Evolutionary conservation across 768 basidiomycete genomes (phyloP).

Genomic region (Nevesoporus exiguus): DNA sequence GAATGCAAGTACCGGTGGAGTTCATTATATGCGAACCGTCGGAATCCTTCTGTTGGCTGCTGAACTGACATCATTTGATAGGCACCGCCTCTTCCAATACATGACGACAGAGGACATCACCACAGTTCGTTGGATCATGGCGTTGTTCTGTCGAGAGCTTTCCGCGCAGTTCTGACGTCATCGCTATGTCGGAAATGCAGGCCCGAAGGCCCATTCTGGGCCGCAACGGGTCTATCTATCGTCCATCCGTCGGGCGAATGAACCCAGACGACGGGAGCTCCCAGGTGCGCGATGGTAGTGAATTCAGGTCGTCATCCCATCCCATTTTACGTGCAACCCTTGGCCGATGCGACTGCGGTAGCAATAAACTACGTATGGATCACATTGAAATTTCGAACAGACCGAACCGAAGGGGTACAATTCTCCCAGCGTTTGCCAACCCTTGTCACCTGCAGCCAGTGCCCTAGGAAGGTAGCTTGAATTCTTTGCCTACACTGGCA

Average conservation of each 20-base stretch:
- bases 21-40: slow-evolving; percentile 9
- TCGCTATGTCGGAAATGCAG: slow-evolving; percentile 1
- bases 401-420: slow-evolving; percentile 1
- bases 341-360: not conserved
- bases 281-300: not conserved
- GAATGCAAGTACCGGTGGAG: slow-evolving; percentile 10
- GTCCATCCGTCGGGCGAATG: not conserved
- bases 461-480: slow-evolving; percentile 13
- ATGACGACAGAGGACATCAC: slow-evolving; percentile 8
- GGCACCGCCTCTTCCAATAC: slow-evolving; percentile 13
- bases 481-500: too few relatives aligned
- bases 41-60: slow-evolving; percentile 12
- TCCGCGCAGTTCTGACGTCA: slow-evolving; percentile 29
- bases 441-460: slow-evolving; percentile 2
- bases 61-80: slow-evolving; percentile 25
- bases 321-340: not conserved
- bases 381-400: slow-evolving; percentile 7
- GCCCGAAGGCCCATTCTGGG: not conserved
- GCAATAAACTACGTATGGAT: slow-evolving; percentile 6
- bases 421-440: slow-evolving; percentile 1
- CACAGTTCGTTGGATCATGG: slow-evolving; percentile 4
- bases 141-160: slow-evolving; percentile 13
- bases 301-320: not conserved
- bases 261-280: not conserved
- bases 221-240: not conserved